phyloP scores from a whole-genome alignment of 164 flowering plant genomes.

The Sedum album region DNA sequence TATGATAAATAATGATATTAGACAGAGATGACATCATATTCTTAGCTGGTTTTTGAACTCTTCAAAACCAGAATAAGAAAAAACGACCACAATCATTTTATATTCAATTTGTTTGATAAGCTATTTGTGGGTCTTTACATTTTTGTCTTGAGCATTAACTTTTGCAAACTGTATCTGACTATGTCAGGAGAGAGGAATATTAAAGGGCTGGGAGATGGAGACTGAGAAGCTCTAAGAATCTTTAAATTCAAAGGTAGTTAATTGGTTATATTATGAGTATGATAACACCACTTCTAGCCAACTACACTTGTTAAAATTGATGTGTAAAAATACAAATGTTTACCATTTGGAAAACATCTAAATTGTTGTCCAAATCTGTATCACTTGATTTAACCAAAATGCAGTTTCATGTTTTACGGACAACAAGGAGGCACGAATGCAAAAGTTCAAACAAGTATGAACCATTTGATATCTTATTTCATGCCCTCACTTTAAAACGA shows the following conservation, averaged over 20 bases:
- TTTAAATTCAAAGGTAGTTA: background rate
- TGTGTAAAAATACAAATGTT: background rate
- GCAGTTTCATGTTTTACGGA: background rate
- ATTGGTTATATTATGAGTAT: background rate
- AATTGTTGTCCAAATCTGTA: too few species aligned
- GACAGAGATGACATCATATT: background rate
- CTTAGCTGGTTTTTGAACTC: slow-evolving; percentile 2
- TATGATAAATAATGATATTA: background rate
- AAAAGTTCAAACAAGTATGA: background rate
- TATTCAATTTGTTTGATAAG: too few species aligned
- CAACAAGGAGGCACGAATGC: background rate
- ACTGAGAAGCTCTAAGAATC: background rate
- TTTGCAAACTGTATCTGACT: slow-evolving; percentile 1
- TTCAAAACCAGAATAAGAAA: background rate
- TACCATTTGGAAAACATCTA: too few species aligned
- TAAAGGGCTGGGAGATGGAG: background rate
- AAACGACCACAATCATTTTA: background rate
- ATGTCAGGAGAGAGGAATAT: background rate
- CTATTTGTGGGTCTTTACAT: background rate
- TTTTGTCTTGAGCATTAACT: background rate
- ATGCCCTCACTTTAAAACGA: too few species aligned
- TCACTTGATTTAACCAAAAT: too few species aligned
- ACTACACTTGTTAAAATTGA: background rate
- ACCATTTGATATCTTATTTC: too few species aligned
- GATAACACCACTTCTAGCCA: background rate